Evolutionary conservation across 1,284 basidiomycete species (phyloP).

Genomic region (Grifola frondosa): DNA sequence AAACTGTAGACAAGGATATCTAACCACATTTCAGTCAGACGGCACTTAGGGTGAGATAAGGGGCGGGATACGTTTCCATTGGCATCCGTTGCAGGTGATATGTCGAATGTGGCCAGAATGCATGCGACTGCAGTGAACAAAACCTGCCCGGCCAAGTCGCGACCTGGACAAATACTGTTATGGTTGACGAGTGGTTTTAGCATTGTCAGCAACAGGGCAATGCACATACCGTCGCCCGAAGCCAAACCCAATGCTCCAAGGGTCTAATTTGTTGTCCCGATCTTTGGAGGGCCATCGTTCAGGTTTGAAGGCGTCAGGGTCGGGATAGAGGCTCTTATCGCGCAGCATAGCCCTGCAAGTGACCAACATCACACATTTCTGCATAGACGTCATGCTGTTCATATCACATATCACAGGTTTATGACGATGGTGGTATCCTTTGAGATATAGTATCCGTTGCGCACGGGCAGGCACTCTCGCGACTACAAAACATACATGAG

Average conservation of each 20-base stretch:
- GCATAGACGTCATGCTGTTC: constrained; percentile 4
- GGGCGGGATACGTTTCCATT: too few species aligned
- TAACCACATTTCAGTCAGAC: too few species aligned
- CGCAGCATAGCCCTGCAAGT: constrained; percentile 33
- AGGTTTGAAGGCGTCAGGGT: constrained; percentile 36
- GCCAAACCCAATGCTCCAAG: constrained; percentile 31
- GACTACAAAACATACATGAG: constrained; percentile 2
- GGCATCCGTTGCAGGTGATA: constrained; percentile 28
- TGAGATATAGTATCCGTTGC: constrained; percentile 9
- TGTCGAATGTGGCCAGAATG: constrained; percentile 40
- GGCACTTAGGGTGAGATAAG: too few species aligned
- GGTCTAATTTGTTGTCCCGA: constrained; percentile 19
- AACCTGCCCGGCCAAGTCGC: constrained; percentile 40
- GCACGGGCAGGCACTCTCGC: constrained; percentile 5
- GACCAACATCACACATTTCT: constrained; percentile 3
- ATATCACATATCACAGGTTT: constrained; percentile 14
- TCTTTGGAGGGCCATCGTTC: constrained; percentile 31
- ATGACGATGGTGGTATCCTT: constrained; percentile 13
- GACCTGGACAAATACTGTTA: constrained; percentile 41
- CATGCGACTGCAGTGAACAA: constrained; percentile 40
- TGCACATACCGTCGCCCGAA: constrained; percentile 25
- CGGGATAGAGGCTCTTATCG: constrained; percentile 34
- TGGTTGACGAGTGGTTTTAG: not conserved
- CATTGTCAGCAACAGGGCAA: too few species aligned
- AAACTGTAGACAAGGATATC: too few species aligned